phyloP scores from a whole-genome alignment of 345 rosid genomes.

The Cardamine occulta region DNA sequence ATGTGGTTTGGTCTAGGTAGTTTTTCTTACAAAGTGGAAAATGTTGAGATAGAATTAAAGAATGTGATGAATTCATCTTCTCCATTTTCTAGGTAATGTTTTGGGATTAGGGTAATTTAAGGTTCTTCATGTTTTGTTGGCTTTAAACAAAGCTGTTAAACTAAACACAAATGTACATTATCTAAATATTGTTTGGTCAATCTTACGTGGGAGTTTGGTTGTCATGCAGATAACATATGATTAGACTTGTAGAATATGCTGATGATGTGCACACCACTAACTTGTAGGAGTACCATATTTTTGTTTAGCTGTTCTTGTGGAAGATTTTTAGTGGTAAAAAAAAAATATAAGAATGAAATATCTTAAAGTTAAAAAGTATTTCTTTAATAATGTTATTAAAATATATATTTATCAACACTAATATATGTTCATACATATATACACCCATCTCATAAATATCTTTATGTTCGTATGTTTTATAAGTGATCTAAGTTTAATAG shows the following conservation, averaged over 20 bases:
- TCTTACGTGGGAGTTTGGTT: constrained; percentile 45
- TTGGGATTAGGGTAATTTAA: constrained; percentile 26
- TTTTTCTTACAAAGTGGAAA: constrained; percentile 4
- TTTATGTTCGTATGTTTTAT: not conserved
- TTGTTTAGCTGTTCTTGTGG: constrained; percentile 1
- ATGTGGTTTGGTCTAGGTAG: constrained; percentile 27
- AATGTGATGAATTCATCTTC: not conserved
- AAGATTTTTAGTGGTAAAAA: not conserved
- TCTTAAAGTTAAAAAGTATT: not conserved
- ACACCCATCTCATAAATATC: not conserved
- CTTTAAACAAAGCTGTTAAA: constrained; percentile 8
- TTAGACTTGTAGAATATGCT: constrained; percentile 18
- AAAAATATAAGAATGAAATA: not conserved
- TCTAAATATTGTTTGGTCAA: constrained; percentile 34
- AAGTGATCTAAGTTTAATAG: not conserved
- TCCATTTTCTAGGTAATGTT: constrained; percentile 17
- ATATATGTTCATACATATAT: too few species aligned
- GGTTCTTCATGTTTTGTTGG: constrained; percentile 38
- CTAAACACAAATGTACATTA: not conserved
- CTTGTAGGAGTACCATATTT: constrained; percentile 6
- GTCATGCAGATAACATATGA: constrained; percentile 32
- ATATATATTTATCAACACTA: not conserved
- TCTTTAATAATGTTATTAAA: too few species aligned
- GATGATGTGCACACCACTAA: constrained; percentile 33
- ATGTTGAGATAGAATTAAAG: not conserved